Percentiles rank a stretch among this genome's conserved stretches.
These are phyloP conservation scores for Arthromyces matolae DNA, from an alignment of 768 basidiomycete species.

Conservation along the genomic window DNA sequence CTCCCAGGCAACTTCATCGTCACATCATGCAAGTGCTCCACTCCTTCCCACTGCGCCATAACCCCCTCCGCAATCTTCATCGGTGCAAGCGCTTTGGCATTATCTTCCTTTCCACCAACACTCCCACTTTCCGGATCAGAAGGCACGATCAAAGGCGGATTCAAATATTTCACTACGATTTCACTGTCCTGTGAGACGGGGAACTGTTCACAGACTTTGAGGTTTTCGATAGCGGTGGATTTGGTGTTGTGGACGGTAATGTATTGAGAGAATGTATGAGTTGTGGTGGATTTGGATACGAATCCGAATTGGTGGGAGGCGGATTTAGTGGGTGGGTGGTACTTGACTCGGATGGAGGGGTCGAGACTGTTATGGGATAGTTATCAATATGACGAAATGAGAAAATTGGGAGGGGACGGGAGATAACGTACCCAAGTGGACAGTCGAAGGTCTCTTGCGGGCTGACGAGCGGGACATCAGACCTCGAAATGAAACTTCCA, in stretches of 20 bases:
- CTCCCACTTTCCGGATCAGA: slow-evolving; percentile 3
- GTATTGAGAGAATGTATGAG: slow-evolving; percentile 31
- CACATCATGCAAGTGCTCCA: slow-evolving; percentile 27
- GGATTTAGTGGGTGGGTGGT: slow-evolving; percentile 35
- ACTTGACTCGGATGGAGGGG: slow-evolving; percentile 37
- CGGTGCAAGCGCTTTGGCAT: slow-evolving; percentile 9
- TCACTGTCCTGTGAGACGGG: slow-evolving; percentile 36
- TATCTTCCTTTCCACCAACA: not conserved
- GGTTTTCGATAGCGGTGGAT: slow-evolving; percentile 18
- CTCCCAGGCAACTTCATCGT: slow-evolving; percentile 26
- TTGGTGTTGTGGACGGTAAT: slow-evolving; percentile 39
- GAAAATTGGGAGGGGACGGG: not conserved
- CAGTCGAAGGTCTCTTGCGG: slow-evolving; percentile 44
- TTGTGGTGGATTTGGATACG: slow-evolving; percentile 30
- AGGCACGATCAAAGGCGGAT: slow-evolving; percentile 20
- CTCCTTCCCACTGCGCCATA: slow-evolving; percentile 36
- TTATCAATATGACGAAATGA: not conserved
- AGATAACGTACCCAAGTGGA: slow-evolving; percentile 37
- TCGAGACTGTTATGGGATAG: slow-evolving; percentile 35
- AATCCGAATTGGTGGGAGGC: slow-evolving; percentile 28
- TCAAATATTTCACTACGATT: slow-evolving; percentile 40
- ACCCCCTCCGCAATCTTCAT: slow-evolving; percentile 27
- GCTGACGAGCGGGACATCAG: slow-evolving; percentile 37
- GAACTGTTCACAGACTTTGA: slow-evolving; percentile 38
- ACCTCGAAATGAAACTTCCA: slow-evolving; percentile 51